phyloP scores from a whole-genome alignment of 768 basidiomycete species.

The Leccinum sublutescens region DNA sequence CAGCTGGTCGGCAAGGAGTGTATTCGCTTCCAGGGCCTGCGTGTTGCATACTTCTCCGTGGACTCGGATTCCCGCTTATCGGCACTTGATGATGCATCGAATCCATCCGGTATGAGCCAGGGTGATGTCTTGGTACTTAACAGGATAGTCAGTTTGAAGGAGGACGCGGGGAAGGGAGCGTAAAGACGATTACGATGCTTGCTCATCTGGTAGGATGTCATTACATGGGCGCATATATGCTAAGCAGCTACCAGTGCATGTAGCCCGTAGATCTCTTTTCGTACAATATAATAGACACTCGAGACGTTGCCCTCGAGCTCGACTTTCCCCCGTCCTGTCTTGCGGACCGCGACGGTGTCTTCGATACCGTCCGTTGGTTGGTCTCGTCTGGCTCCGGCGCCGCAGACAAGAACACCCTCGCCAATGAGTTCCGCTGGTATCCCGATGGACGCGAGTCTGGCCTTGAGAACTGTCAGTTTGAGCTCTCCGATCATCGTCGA shows the following conservation, averaged over 20 bases:
- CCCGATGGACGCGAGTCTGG: conserved; percentile 68
- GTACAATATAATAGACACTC: conserved; percentile 84
- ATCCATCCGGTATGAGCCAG: conserved; percentile 45
- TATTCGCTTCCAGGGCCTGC: conserved; percentile 93
- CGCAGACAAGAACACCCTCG: conserved; percentile 93
- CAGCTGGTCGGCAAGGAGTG: conserved; percentile 89
- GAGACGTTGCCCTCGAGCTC: conserved; percentile 90
- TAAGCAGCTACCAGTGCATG: conserved; percentile 85
- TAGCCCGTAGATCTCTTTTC: conserved; percentile 84
- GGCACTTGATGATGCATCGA: conserved; percentile 54
- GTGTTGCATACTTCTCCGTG: conserved; percentile 92
- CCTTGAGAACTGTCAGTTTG: conserved; percentile 85
- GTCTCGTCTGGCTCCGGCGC: conserved; percentile 49
- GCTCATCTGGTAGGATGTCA: conserved; percentile 7
- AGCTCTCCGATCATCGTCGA: conserved; percentile 98
- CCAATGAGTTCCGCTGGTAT: conserved; percentile 95
- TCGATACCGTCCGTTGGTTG: conserved; percentile 45
- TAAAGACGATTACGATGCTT: conserved; percentile 7
- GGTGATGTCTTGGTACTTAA: conserved; percentile 87
- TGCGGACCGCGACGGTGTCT: conserved; percentile 84
- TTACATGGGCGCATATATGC: conserved; percentile 6
- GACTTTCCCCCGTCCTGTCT: conserved; percentile 79
- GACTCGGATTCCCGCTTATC: conserved; percentile 81
- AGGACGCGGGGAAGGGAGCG: conserved; percentile 76
- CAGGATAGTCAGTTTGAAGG: conserved; percentile 91